Percentiles rank a stretch among this genome's conserved stretches.
Conservation (phyloP, 139 green algal species). For the Ettlia oleoabundans region DNA sequence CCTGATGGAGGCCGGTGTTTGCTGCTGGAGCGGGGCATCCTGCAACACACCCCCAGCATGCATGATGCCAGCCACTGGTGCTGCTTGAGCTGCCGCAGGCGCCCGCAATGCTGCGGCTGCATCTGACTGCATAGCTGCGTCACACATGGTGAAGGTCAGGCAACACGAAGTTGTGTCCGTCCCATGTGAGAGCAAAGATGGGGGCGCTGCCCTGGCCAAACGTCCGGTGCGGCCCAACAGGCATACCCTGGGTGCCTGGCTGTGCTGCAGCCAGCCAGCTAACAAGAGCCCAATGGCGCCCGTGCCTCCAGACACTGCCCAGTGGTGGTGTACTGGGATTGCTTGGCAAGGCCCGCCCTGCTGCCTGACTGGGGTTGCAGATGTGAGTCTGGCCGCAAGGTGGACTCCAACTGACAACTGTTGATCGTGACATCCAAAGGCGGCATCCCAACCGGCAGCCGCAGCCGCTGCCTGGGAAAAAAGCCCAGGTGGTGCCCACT, state of each 20-base stretch:
- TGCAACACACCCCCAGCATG: conserved; percentile 72
- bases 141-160: conserved; percentile 27
- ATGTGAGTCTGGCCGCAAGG: too few relatives aligned
- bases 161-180: background rate
- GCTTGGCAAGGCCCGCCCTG: too few relatives aligned
- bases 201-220: background rate
- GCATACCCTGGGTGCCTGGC: background rate
- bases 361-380: too few relatives aligned
- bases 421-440: background rate
- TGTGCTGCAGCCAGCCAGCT: conserved; percentile 29
- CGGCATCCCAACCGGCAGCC: background rate
- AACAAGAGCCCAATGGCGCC: conserved; percentile 33
- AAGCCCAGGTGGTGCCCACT: background rate
- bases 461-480: background rate
- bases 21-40: conserved; percentile 59
- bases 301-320: conserved; percentile 38
- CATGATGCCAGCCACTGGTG: conserved; percentile 37
- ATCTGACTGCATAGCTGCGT: conserved; percentile 22
- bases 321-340: conserved; percentile 5
- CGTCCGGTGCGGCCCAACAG: conserved; percentile 39
- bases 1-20: conserved; percentile 41
- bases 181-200: background rate
- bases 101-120: background rate
- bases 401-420: background rate
- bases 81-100: background rate